Percentiles rank a stretch among this genome's conserved stretches.
Evolutionary conservation across 345 rosid species (phyloP).

Genomic region (Dipteronia sinensis): DNA sequence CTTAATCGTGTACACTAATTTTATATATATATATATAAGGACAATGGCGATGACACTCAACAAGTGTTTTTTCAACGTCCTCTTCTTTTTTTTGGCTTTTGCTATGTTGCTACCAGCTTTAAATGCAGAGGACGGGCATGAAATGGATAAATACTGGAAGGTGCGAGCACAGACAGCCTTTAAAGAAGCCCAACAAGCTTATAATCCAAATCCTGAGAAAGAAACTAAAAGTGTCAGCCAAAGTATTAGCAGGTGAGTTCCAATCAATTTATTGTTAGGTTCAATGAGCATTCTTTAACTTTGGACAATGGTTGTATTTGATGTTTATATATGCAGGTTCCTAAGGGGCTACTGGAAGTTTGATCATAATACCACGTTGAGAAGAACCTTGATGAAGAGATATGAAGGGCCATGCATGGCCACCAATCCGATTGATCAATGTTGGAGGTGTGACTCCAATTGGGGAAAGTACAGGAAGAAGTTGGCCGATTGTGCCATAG

Average conservation of each 20-base stretch:
- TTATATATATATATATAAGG: too few species aligned
- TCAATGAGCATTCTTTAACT: too few species aligned
- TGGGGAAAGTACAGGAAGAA: conserved; percentile 63
- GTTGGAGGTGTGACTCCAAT: conserved; percentile 75
- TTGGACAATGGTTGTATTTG: too few species aligned
- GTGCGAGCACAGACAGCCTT: conserved; percentile 40
- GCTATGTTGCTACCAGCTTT: conserved; percentile 26
- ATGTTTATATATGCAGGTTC: not conserved
- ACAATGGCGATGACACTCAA: not conserved
- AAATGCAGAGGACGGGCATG: conserved; percentile 34
- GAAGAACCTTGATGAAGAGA: conserved; percentile 41
- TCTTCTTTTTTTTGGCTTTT: conserved; percentile 29
- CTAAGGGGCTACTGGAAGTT: not conserved
- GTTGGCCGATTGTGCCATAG: conserved; percentile 59
- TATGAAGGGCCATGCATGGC: conserved; percentile 54
- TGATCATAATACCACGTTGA: conserved; percentile 41
- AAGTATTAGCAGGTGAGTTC: conserved; percentile 44
- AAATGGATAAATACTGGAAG: conserved; percentile 65
- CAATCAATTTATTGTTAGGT: not conserved
- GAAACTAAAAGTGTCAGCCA: conserved; percentile 47
- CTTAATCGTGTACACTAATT: too few species aligned
- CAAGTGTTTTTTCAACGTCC: not conserved
- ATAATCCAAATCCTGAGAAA: conserved; percentile 50
- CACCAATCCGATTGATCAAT: conserved; percentile 79
- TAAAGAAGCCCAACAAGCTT: conserved; percentile 39